Base-by-base conservation (phyloP, 2,329 filamentous ascomycete species). In the Fusarium penzigii region DNA sequence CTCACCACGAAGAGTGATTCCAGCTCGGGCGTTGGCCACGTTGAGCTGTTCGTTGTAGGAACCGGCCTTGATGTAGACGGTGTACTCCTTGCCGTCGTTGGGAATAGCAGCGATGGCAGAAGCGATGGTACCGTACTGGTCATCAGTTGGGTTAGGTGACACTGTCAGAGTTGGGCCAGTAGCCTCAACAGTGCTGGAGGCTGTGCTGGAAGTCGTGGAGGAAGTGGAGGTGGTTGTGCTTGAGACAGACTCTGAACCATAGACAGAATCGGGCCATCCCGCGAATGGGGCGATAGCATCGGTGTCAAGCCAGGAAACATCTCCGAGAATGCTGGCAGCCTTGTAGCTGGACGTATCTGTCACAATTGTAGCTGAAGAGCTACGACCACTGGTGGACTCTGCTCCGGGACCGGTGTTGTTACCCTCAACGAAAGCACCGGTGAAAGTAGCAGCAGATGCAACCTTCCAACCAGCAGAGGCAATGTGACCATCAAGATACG, bases 331-430 rank as follows among this genome's bases (percentile, higher is more conserved):
- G 32, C 57, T 62, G 3, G 75, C 76, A 3, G 68, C 73, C 1
- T 71, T 85, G 52, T 70, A 66, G 56, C 85, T 82, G 55, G 87
- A 80, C 53, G 68, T 78, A 44, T 75, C 62, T 1, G 70, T 72
- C 44, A 59, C 49, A 1, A 69, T 44, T 10, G 62, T 61, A 2
- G 49, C 64, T 7, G 42, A 51, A 16, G 66, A 62, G 2, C 53
- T 47, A 14, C 68, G 64, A 34, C 53, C 57, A 2, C 32, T 36
- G 13, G 58, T 56, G 3, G 64, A 56, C 7, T 57, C 56, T 34
- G 53, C 61, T 4, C 68, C 68, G 5, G 66, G 62, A 0, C 68
- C 68, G 1, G 68, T 70, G 46, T 70, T 70, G 56, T 70, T 70
- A 9, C 61, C 61, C 44, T 70, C 68, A 1, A 56, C 59, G 29